phyloP scores from a whole-genome alignment of 2,329 filamentous ascomycete species.

The Ophiostoma australiae region DNA sequence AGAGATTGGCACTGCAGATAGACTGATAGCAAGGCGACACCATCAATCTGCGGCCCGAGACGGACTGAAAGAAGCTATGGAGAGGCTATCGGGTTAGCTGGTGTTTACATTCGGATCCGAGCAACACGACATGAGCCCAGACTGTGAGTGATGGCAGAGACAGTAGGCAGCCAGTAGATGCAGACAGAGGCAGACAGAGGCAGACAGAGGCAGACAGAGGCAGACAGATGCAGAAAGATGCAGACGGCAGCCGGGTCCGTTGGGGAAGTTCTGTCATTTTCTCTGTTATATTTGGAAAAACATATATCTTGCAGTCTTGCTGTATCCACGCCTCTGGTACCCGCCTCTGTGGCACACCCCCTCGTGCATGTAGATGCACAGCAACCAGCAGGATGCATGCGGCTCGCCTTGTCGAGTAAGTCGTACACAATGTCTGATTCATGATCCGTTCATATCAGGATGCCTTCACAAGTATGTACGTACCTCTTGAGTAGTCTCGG shows the following conservation, averaged over 20 bases:
- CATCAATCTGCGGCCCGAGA: background rate
- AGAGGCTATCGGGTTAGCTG: conserved; percentile 19
- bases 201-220: background rate
- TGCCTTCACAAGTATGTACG: background rate
- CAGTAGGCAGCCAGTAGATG: background rate
- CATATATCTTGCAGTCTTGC: background rate
- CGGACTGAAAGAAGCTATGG: background rate
- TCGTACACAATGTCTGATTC: background rate
- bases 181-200: no score
- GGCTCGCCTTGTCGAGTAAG: conserved; percentile 9
- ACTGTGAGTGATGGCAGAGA: background rate
- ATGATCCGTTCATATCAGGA: background rate
- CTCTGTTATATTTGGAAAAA: no score
- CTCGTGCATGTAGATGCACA: background rate
- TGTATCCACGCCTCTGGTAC: background rate
- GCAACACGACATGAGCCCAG: conserved; percentile 10
- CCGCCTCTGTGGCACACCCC: background rate
- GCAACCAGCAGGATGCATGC: background rate
- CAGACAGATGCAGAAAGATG: background rate
- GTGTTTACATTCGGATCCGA: conserved; percentile 22
- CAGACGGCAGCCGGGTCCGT: conserved; percentile 4
- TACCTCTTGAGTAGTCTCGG: background rate
- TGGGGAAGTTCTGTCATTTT: conserved; percentile 7
- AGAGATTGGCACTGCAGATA: background rate
- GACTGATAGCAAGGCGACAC: background rate